Conservation (phyloP, 345 rosid genomes). For the Dipteronia dyeriana region DNA sequence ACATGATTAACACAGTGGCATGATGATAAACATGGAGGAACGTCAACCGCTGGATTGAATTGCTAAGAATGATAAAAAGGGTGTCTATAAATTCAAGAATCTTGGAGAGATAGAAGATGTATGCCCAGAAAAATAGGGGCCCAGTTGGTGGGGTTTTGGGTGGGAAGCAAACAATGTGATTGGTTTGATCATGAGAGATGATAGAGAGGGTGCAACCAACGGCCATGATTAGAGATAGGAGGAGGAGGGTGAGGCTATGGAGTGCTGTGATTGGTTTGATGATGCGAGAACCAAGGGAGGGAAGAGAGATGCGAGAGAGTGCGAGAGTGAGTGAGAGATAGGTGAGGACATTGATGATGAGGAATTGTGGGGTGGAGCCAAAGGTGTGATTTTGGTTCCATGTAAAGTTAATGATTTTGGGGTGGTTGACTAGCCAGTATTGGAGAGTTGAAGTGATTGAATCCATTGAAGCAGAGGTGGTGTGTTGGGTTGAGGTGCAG, state of each 20-base stretch:
- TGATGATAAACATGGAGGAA: constrained; percentile 93
- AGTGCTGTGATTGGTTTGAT: constrained; percentile 72
- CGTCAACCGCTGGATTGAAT: constrained; percentile 56
- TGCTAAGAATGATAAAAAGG: constrained; percentile 49
- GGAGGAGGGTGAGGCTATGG: constrained; percentile 65
- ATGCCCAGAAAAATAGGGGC: constrained; percentile 71
- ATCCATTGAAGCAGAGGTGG: constrained; percentile 13
- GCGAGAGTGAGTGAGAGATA: constrained; percentile 59
- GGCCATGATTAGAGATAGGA: constrained; percentile 72
- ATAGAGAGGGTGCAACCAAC: constrained; percentile 62
- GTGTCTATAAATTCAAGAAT: constrained; percentile 65
- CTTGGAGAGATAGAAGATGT: constrained; percentile 72
- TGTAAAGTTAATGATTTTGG: constrained; percentile 49
- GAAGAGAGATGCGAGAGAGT: constrained; percentile 37
- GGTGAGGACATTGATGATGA: constrained; percentile 41
- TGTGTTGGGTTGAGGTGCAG: no score
- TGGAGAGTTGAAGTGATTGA: constrained; percentile 32
- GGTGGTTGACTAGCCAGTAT: constrained; percentile 64
- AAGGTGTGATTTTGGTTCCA: constrained; percentile 58
- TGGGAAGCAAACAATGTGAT: constrained; percentile 53
- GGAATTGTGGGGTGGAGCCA: constrained; percentile 59
- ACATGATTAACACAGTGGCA: constrained; percentile 70
- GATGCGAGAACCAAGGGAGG: constrained; percentile 35
- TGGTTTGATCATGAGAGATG: constrained; percentile 11
- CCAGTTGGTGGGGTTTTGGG: constrained; percentile 40